Conservation (phyloP, 176 grass and related monocot genomes). For the Zea mays region DNA sequence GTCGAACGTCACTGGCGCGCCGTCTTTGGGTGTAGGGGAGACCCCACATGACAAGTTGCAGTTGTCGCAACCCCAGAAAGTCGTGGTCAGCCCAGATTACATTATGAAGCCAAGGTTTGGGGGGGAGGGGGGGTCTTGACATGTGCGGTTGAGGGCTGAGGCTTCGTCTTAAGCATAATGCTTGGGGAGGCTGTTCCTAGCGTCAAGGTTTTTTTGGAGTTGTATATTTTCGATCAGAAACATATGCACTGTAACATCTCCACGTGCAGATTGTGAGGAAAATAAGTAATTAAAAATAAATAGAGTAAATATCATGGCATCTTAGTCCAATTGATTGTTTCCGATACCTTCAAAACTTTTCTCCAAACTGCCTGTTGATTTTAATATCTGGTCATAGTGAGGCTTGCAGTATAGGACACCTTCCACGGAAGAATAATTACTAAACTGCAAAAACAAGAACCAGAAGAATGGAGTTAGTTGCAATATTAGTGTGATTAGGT, state of each 20-base stretch:
- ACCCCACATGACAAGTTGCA: not conserved
- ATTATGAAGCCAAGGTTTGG: not conserved
- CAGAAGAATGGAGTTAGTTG: constrained; percentile 22
- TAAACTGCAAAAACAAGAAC: constrained; percentile 72
- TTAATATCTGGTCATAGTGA: constrained; percentile 98
- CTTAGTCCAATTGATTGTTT: not conserved
- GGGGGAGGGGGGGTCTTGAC: not conserved
- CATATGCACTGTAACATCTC: not conserved
- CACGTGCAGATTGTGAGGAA: not conserved
- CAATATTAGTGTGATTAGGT: not conserved
- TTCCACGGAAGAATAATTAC: constrained; percentile 90
- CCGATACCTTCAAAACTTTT: constrained; percentile 99
- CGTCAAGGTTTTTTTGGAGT: not conserved
- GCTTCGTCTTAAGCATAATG: not conserved
- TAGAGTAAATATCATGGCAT: constrained; percentile 9
- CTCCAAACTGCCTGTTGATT: constrained; percentile 93
- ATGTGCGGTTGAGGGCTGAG: not conserved
- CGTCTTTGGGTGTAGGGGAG: no score
- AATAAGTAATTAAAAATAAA: not conserved
- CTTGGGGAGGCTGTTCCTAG: not conserved
- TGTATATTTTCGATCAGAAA: not conserved
- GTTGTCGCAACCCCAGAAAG: not conserved
- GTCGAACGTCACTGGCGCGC: no score
- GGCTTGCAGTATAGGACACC: constrained; percentile 94
- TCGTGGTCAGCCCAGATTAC: not conserved